A percentile compares a stretch with the other conserved stretches of the same genome.
Evolutionary conservation across 1,284 basidiomycete species (phyloP).

Genomic region (Volvariella volvacea): DNA sequence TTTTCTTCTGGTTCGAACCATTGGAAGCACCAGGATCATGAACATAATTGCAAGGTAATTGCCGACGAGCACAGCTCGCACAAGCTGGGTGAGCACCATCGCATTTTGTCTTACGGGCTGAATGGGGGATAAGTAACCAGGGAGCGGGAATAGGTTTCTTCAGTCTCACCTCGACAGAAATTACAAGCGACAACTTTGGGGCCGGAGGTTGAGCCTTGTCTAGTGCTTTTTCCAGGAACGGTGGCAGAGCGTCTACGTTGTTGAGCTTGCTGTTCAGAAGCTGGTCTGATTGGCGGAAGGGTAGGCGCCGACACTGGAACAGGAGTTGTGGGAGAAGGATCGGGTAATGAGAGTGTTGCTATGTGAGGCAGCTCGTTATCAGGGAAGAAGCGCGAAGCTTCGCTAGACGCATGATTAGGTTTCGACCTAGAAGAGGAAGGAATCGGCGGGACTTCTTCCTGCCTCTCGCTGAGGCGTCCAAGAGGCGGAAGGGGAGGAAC

Average conservation of each 20-base stretch:
- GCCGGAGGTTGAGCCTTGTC: constrained; percentile 58
- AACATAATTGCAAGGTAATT: constrained; percentile 70
- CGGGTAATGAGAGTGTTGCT: constrained; percentile 55
- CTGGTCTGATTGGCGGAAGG: constrained; percentile 53
- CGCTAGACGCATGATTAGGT: constrained; percentile 16
- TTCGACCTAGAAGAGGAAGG: constrained; percentile 27
- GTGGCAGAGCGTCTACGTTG: constrained; percentile 63
- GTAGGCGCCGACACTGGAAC: constrained; percentile 53
- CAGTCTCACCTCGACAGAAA: constrained; percentile 66
- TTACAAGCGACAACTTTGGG: constrained; percentile 81
- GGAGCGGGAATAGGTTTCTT: constrained; percentile 4
- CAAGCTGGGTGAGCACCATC: constrained; percentile 75
- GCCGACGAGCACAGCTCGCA: constrained; percentile 68
- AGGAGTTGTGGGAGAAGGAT: constrained; percentile 43
- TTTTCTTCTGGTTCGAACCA: constrained; percentile 36
- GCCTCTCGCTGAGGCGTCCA: constrained; percentile 30
- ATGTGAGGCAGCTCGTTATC: constrained; percentile 67
- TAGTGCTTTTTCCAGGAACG: constrained; percentile 51
- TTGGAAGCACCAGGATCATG: constrained; percentile 46
- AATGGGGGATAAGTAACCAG: not conserved
- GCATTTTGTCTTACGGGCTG: constrained; percentile 80
- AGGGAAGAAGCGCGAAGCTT: constrained; percentile 37
- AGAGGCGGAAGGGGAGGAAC: constrained; percentile 29
- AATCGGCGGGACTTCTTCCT: constrained; percentile 23
- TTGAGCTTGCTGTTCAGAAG: constrained; percentile 52